phyloP scores from a whole-genome alignment of 108 stramenopile species.

The Skeletonema tropicum region DNA sequence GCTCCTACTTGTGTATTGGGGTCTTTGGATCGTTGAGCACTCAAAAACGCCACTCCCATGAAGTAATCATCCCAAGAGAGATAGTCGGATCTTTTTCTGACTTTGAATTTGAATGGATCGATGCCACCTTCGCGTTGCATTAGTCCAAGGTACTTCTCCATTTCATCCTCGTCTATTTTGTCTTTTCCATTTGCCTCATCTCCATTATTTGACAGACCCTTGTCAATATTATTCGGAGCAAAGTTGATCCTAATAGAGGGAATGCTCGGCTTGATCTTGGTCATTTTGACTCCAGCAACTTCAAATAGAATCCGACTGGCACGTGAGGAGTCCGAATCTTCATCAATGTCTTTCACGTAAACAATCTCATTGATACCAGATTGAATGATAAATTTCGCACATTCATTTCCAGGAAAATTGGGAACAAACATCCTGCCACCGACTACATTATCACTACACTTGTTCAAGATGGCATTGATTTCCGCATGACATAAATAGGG shows the following conservation, averaged over 20 bases:
- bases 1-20: constrained; percentile 97
- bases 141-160: constrained; percentile 52
- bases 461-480: constrained; percentile 85
- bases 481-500: constrained; percentile 94
- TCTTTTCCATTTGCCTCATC: not conserved
- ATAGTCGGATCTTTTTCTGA: constrained; percentile 51
- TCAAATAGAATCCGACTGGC: constrained; percentile 90
- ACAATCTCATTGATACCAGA: constrained; percentile 91
- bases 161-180: constrained; percentile 17
- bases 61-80: constrained; percentile 97
- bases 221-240: constrained; percentile 2
- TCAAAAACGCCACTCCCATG: constrained; percentile 94
- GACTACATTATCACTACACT: constrained; percentile 70
- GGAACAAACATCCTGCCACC: constrained; percentile 85
- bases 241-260: constrained; percentile 35
- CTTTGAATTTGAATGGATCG: constrained; percentile 49
- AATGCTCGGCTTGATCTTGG: constrained; percentile 27
- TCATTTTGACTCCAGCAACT: constrained; percentile 77
- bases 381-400: constrained; percentile 97
- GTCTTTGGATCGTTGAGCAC: constrained; percentile 95
- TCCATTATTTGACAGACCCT: not conserved
- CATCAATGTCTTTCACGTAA: constrained; percentile 64
- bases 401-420: constrained; percentile 94
- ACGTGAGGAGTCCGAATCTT: constrained; percentile 54
- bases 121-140: constrained; percentile 61